phyloP scores from a whole-genome alignment of 495 filamentous ascomycete genomes.

The Saxophila tyrrhenica region DNA sequence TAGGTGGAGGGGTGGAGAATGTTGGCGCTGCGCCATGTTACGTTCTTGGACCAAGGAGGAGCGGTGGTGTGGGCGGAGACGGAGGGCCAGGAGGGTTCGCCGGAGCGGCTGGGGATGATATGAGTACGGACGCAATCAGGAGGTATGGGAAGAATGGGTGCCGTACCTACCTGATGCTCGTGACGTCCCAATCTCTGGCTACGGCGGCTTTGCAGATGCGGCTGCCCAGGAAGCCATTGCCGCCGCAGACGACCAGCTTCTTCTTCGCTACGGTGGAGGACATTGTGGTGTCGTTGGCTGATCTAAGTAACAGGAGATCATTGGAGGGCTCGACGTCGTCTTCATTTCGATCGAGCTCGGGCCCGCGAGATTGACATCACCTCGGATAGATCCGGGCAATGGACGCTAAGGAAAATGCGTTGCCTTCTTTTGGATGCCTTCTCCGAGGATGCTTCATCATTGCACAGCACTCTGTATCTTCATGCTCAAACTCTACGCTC shows the following conservation, averaged over 20 bases:
- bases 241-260: slow-evolving; percentile 78
- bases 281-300: no score
- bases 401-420: no score
- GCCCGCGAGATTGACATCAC: no score
- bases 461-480: no score
- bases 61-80: slow-evolving; percentile 61
- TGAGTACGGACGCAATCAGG: neutral
- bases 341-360: no score
- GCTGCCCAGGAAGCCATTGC: slow-evolving; percentile 85
- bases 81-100: slow-evolving; percentile 70
- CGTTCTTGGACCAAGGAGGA: slow-evolving; percentile 68
- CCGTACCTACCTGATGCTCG: slow-evolving; percentile 61
- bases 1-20: slow-evolving; percentile 73
- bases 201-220: slow-evolving; percentile 84
- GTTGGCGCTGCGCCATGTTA: slow-evolving; percentile 80
- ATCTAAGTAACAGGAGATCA: no score
- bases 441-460: no score
- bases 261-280: slow-evolving; percentile 38
- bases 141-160: neutral
- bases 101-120: slow-evolving; percentile 57
- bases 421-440: no score
- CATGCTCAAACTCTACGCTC: no score
- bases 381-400: no score
- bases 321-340: no score
- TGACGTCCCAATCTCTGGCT: slow-evolving; percentile 74